phyloP scores from a whole-genome alignment of 2,329 filamentous ascomycete species.

The Penicillium crustosum region DNA sequence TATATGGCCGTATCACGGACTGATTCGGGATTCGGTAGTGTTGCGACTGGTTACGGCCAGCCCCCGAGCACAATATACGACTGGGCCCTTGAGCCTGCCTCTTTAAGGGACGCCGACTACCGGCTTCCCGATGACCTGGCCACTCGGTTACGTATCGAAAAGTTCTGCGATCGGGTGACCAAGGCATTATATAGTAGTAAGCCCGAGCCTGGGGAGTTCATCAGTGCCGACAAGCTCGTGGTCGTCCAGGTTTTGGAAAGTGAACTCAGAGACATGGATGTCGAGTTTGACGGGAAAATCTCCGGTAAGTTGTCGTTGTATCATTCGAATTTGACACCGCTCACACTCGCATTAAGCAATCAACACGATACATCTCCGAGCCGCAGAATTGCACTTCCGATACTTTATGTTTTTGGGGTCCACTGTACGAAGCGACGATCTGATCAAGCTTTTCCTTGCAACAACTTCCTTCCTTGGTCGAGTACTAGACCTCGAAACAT shows the following conservation, averaged over 20 bases:
- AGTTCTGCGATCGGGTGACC: conserved; percentile 59
- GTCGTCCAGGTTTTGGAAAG: conserved; percentile 46
- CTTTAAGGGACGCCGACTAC: conserved; percentile 46
- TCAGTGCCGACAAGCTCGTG: conserved; percentile 44
- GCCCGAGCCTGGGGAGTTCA: conserved; percentile 52
- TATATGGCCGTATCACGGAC: not conserved
- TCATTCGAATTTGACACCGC: not conserved
- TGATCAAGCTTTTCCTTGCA: conserved; percentile 46
- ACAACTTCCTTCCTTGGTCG: conserved; percentile 48
- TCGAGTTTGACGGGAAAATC: conserved; percentile 48
- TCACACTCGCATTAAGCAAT: conserved; percentile 33
- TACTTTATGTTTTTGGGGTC: conserved; percentile 50
- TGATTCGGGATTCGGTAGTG: conserved; percentile 40
- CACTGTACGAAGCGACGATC: conserved; percentile 44
- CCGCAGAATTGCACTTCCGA: conserved; percentile 46
- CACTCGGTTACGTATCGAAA: conserved; percentile 55
- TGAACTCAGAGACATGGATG: conserved; percentile 52
- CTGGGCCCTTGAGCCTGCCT: conserved; percentile 53
- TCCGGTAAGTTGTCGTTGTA: conserved; percentile 27
- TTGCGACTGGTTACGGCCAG: conserved; percentile 64
- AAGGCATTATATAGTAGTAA: conserved; percentile 57
- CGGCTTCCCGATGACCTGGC: conserved; percentile 51
- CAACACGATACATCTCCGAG: conserved; percentile 48
- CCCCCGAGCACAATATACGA: conserved; percentile 62
- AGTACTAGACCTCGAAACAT: conserved; percentile 46